Base-by-base conservation (phyloP, 192 early-diverging fungal genomes). In the Glomus cerebriforme region DNA sequence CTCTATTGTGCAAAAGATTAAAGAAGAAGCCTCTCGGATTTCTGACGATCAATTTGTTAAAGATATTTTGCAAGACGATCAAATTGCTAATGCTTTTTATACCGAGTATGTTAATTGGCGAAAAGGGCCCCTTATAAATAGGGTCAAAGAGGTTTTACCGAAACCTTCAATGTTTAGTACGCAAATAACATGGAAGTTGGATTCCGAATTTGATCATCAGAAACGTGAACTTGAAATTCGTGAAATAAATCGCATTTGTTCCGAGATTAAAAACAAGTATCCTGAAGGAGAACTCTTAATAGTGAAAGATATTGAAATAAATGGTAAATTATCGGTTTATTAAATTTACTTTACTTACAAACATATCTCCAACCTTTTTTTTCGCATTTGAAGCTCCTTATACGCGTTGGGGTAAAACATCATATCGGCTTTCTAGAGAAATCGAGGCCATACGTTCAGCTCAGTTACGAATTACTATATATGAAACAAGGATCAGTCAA, bases 401-500 rank as follows among this genome's bases (percentile, higher is more conserved):
- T 31, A 32, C 27, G 5, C 3, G 7, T n/a, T 26, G 8, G 9
- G 13, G 26, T 2, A 8, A 47, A 15, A 7, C 43, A 43, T 31
- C 47, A 12, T 74, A 59, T 59, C 43, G 32, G 2, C 24, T 74
- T 9, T 32, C 17, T 34, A 49, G 73, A 31, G 29, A 35, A 60
- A 59, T 35, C n/a, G 73, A 74, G 34, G 29, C 32, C 22, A 12
- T 32, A 32, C 32, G 32, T 31, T 45, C 73, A 22, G 31, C 12
- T 0, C 58, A 12, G 32, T 34, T 74, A 32, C 17, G 58, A 9
- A 3, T 74, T 59, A 74, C 73, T 10, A 32, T 74, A 27, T 74
- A 59, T 59, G 27, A 17, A n/a, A 74, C 73, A 31, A 49, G 37
- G n/a, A 29, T 74, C 12, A 59, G 73, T 32, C n/a, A 15, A n/a